These are phyloP conservation scores for Annulohypoxylon stygium DNA, from an alignment of 495 filamentous ascomycete species.

Conservation along the genomic window DNA sequence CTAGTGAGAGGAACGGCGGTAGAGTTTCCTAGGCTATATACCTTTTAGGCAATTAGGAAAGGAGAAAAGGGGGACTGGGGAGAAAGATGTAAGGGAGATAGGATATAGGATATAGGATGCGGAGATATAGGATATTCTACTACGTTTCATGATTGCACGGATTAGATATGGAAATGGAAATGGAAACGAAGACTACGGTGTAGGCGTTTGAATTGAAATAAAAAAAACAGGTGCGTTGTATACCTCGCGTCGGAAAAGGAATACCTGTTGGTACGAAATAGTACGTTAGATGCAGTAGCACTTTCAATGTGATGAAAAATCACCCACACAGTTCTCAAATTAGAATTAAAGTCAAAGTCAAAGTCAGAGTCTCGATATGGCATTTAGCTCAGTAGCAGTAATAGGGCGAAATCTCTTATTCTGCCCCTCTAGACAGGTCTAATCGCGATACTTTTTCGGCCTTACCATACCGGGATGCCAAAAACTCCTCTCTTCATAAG, in stretches of 20 bases:
- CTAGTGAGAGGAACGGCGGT: conserved; percentile 33
- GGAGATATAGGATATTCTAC: conserved; percentile 1
- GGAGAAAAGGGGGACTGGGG: neutral
- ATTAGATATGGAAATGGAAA: neutral
- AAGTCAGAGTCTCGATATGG: neutral
- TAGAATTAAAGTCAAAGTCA: neutral
- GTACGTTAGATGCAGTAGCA: conserved; percentile 19
- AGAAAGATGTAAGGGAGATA: neutral
- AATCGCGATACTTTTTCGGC: conserved; percentile 20
- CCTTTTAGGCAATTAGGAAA: neutral
- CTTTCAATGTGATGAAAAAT: conserved; percentile 1
- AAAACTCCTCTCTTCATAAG: neutral
- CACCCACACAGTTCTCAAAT: neutral
- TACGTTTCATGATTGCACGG: conserved; percentile 18
- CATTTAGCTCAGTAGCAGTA: conserved; percentile 7
- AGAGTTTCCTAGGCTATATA: neutral
- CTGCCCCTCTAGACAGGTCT: conserved; percentile 27
- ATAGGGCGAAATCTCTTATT: conserved; percentile 17
- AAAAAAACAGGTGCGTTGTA: conserved; percentile 27
- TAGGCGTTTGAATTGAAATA: conserved; percentile 25
- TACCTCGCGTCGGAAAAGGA: conserved; percentile 15
- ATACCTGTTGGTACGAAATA: conserved; percentile 36
- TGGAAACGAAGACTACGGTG: conserved; percentile 15
- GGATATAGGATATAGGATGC: conserved; percentile 3
- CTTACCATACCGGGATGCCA: conserved; percentile 14